A percentile compares a stretch with the other conserved stretches of the same genome.
phyloP scores from a whole-genome alignment of 306 rosid genomes.

The Corylus avellana region DNA sequence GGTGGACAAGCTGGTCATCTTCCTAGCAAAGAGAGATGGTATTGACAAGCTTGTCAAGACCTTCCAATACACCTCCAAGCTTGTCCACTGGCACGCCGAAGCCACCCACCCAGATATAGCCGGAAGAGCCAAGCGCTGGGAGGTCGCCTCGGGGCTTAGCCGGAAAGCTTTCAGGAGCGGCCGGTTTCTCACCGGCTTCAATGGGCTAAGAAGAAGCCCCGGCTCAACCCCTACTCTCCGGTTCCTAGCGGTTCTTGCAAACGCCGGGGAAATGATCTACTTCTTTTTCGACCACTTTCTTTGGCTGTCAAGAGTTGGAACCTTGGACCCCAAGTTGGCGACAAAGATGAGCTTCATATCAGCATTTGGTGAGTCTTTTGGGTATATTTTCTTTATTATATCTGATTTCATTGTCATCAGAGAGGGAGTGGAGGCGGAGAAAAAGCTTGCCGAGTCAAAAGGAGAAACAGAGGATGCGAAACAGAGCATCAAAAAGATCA shows the following conservation, averaged over 20 bases:
- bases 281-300: constrained; percentile 95
- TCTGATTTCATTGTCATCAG: constrained; percentile 61
- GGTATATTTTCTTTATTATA: constrained; percentile 77
- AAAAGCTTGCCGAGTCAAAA: constrained; percentile 26
- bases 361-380: constrained; percentile 90
- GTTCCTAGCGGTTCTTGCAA: constrained; percentile 62
- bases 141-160: constrained; percentile 79
- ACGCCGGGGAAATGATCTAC: constrained; percentile 90
- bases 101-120: constrained; percentile 48
- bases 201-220: constrained; percentile 63
- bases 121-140: constrained; percentile 70
- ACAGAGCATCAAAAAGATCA: constrained; percentile 51
- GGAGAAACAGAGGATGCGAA: constrained; percentile 34
- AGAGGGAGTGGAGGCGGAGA: constrained; percentile 66
- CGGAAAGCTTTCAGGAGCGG: constrained; percentile 92
- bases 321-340: constrained; percentile 58
- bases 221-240: constrained; percentile 49
- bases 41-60: constrained; percentile 99
- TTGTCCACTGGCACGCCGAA: constrained; percentile 75
- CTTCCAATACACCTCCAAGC: constrained; percentile 85
- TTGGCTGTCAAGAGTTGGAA: constrained; percentile 86
- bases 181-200: constrained; percentile 81
- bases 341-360: constrained; percentile 72
- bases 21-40: constrained; percentile 91
- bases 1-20: constrained; percentile 84